Percentiles rank a stretch among this genome's conserved stretches.
Conservation (phyloP, 2,329 filamentous ascomycete species). For the Aureobasidium leucospermi region DNA sequence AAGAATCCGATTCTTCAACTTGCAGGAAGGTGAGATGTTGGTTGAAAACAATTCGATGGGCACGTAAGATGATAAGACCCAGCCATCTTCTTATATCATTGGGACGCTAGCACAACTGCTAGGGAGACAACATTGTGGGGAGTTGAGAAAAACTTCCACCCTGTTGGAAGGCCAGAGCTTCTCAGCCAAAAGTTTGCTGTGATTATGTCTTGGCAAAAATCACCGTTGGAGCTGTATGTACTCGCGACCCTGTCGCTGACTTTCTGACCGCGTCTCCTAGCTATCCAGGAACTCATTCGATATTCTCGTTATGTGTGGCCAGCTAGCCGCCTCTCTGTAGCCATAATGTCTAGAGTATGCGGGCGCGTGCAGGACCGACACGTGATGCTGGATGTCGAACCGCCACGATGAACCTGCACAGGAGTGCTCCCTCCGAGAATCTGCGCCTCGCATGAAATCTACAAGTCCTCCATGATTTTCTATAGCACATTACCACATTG, state of each 20-base stretch:
- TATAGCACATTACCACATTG: too few relatives aligned
- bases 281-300: too few relatives aligned
- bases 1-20: background rate
- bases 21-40: background rate
- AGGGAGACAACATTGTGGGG: background rate
- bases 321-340: too few relatives aligned
- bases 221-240: background rate
- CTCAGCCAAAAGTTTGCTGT: slow-evolving; percentile 4
- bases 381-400: too few relatives aligned
- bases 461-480: too few relatives aligned
- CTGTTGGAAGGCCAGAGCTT: background rate
- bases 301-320: too few relatives aligned
- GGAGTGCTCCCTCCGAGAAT: too few relatives aligned
- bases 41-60: background rate
- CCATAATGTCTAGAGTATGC: too few relatives aligned
- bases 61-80: background rate
- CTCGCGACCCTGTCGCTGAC: slow-evolving; percentile 25
- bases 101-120: slow-evolving; percentile 8
- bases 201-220: slow-evolving; percentile 1
- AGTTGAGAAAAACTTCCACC: background rate
- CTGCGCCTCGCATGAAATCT: too few relatives aligned
- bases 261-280: too few relatives aligned
- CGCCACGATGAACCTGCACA: too few relatives aligned
- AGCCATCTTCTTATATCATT: slow-evolving; percentile 11
- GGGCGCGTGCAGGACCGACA: too few relatives aligned